Evolutionary conservation across 2,329 filamentous ascomycete genomes (phyloP).

Genomic region (Cyphellophora attinorum): DNA sequence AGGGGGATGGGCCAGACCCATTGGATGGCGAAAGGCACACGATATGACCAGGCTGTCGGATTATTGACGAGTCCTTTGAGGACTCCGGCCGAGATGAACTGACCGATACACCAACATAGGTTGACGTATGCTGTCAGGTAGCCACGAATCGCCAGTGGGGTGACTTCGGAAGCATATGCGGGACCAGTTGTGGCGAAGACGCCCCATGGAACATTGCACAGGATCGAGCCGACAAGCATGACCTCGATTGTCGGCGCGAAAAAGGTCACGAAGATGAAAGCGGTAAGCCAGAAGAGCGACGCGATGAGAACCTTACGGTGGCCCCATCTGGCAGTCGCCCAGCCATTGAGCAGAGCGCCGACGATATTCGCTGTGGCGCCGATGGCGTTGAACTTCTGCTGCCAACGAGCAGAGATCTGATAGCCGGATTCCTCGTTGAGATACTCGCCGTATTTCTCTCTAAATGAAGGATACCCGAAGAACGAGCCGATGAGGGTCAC

Average conservation of each 20-base stretch:
- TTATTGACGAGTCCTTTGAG: slow-evolving; percentile 14
- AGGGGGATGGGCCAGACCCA: slow-evolving; percentile 19
- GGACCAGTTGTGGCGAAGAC: slow-evolving; percentile 21
- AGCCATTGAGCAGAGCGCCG: slow-evolving; percentile 9
- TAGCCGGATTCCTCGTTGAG: slow-evolving; percentile 28
- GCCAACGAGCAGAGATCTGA: slow-evolving; percentile 45
- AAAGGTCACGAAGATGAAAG: slow-evolving; percentile 42
- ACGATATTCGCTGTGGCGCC: slow-evolving; percentile 8
- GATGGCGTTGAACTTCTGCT: slow-evolving; percentile 20
- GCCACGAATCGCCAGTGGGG: slow-evolving; percentile 48
- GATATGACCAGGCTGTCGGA: slow-evolving; percentile 10
- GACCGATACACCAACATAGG: slow-evolving; percentile 54
- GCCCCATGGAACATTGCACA: slow-evolving; percentile 31
- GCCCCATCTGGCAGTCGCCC: slow-evolving; percentile 20
- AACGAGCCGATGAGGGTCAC: slow-evolving; percentile 41
- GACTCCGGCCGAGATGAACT: slow-evolving; percentile 37
- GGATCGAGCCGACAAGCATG: slow-evolving; percentile 38
- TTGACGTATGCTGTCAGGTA: slow-evolving; percentile 54
- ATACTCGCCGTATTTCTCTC: slow-evolving; percentile 31
- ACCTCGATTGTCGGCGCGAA: slow-evolving; percentile 38
- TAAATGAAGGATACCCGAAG: slow-evolving; percentile 37
- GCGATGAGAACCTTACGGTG: slow-evolving; percentile 40
- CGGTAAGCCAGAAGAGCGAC: slow-evolving; percentile 34
- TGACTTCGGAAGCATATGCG: slow-evolving; percentile 60
- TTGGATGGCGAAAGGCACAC: slow-evolving; percentile 18